Evolutionary conservation across 331 rosid genomes (phyloP).

Genomic region (Saraca asoca): DNA sequence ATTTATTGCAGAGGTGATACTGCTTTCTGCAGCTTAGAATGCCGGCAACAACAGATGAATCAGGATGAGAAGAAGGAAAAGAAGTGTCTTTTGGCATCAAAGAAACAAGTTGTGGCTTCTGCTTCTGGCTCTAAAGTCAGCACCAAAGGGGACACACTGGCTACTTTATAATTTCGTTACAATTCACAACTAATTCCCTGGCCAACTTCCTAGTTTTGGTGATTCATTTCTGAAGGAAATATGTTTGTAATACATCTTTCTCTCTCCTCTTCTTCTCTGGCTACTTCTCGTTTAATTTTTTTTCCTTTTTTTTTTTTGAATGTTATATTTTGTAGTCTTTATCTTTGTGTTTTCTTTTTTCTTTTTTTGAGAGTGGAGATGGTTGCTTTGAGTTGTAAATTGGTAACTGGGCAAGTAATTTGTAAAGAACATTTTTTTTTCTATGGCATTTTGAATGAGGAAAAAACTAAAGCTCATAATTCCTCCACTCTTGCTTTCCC

Average conservation of each 20-base stretch:
- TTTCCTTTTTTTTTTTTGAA: not conserved
- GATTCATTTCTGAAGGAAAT: not conserved
- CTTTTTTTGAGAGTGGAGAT: constrained; percentile 18
- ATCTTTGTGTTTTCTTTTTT: not conserved
- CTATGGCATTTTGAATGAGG: constrained; percentile 4
- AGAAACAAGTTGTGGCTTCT: constrained; percentile 41
- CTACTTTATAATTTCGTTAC: constrained; percentile 40
- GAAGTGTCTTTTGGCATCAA: constrained; percentile 52
- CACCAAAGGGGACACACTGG: constrained; percentile 52
- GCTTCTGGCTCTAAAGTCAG: constrained; percentile 40
- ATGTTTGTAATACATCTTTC: constrained; percentile 17
- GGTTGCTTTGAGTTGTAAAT: not conserved
- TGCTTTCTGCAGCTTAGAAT: constrained; percentile 86
- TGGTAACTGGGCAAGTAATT: constrained; percentile 25
- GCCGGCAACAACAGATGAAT: constrained; percentile 83
- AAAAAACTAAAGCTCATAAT: no score
- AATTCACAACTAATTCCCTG: no score
- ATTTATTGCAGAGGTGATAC: constrained; percentile 87
- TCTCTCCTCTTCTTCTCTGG: no score
- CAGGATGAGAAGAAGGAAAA: constrained; percentile 73
- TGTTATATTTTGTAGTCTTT: constrained; percentile 28
- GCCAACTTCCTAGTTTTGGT: not conserved
- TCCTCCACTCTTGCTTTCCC: no score
- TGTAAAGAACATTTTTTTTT: constrained; percentile 15
- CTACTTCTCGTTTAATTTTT: no score